Base-by-base conservation (phyloP, 1,284 basidiomycete species). In the Tilletia horrida region DNA sequence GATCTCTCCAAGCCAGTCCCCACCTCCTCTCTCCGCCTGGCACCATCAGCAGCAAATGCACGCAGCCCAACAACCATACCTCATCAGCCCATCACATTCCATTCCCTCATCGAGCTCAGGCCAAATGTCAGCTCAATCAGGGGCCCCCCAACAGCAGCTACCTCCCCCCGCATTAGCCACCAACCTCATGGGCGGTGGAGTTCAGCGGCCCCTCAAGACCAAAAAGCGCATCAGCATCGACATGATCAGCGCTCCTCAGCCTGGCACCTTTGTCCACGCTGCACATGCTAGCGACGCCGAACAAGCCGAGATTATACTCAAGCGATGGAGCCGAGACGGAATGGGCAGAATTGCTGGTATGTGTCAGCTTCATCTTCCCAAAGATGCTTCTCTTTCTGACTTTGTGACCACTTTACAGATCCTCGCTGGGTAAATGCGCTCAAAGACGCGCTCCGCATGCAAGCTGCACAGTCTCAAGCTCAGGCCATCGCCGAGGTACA, bases 221-320 rank as follows among this genome's bases (percentile, higher is more conserved):
- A 79, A 79, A 73, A 79, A 77, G 69, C 70, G 77, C 35, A 76
- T 79, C 69, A 77, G 75, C 65, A 66, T 79, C 63, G 76, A 76
- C 63, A 76, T 76, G 76, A 69, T 79, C 64, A 67, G 74, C 13
- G 69, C 76, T 21, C 77, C 77, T 35, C 68, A 69, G 31, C 71
- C 72, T 1, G 68, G 71, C 23, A 73, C 68, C 13, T 79, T 79
- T 44, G 73, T 79, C 7, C 94, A 97, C 83, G 86, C 95, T 69
- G 89, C 94, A 25, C 93, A 97, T 83, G 92, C 94, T 21, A 93
- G 91, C 67, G 91, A 95, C 82, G 91, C 88, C 25, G 91, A 93
- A 83, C 92, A 97, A 82, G 89, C 92, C 35, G 91, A 92, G 80
- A 92, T 90, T 40, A 86, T 97, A 67, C 87, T 97, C 65, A 88